Evolutionary conservation across 306 rosid genomes (phyloP).

Genomic region (Quercus agrifolia): DNA sequence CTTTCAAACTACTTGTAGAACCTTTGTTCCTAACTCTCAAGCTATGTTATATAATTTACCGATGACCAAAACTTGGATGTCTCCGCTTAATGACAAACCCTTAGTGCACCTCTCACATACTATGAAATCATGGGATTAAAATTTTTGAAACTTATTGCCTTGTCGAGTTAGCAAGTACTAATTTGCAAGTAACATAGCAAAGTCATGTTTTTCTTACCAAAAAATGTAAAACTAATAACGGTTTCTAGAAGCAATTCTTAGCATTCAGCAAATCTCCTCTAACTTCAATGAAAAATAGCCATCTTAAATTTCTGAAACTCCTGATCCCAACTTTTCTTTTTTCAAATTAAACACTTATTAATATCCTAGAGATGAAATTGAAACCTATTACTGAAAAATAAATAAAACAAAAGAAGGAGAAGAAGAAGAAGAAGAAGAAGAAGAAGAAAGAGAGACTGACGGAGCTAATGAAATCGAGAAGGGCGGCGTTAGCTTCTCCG

Average conservation of each 20-base stretch:
- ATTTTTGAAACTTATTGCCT: neutral
- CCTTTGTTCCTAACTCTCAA: neutral
- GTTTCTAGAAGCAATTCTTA: too few relatives aligned
- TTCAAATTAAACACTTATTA: too few relatives aligned
- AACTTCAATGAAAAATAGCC: too few relatives aligned
- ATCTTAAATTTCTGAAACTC: too few relatives aligned
- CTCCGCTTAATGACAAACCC: too few relatives aligned
- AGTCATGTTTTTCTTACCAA: neutral
- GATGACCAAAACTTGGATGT: neutral
- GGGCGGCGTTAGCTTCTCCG: conserved; percentile 95
- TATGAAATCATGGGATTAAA: neutral
- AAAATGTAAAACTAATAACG: neutral
- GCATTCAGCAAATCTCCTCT: too few relatives aligned
- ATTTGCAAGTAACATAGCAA: neutral
- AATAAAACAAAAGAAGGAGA: neutral
- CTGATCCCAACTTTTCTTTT: too few relatives aligned
- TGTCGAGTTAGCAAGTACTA: neutral
- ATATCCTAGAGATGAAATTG: neutral
- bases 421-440: neutral
- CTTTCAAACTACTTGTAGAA: neutral
- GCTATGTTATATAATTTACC: neutral
- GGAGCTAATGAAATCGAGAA: conserved; percentile 67
- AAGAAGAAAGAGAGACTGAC: conserved; percentile 27
- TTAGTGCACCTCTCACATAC: neutral
- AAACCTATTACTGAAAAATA: neutral